Conservation (phyloP, 2,329 filamentous ascomycete genomes). For the Trichoderma aggressivum region DNA sequence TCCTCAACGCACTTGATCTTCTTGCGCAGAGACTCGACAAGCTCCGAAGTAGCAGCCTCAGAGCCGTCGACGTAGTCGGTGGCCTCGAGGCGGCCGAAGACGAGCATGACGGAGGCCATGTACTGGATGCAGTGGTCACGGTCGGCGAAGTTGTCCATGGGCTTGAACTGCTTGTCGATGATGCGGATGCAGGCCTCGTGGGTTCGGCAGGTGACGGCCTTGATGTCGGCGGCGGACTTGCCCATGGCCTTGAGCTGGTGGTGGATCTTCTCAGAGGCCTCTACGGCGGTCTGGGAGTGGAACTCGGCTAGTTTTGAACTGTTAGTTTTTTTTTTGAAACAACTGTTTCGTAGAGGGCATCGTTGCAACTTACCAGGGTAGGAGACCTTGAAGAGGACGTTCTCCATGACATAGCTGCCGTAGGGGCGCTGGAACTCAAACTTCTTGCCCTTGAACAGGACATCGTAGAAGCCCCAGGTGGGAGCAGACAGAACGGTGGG, state of each 20-base stretch:
- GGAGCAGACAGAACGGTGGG: slow-evolving; percentile 91
- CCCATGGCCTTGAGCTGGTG: slow-evolving; percentile 76
- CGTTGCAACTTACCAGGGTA: slow-evolving; percentile 68
- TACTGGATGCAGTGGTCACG: slow-evolving; percentile 99
- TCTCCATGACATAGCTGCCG: slow-evolving; percentile 99
- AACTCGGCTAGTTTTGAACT: slow-evolving; percentile 68
- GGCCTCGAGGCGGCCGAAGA: slow-evolving; percentile 88
- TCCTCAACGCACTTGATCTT: slow-evolving; percentile 97
- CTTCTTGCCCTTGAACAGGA: slow-evolving; percentile 91
- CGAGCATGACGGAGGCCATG: slow-evolving; percentile 96
- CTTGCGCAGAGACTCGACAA: slow-evolving; percentile 87
- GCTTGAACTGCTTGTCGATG: slow-evolving; percentile 99
- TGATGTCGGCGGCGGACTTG: slow-evolving; percentile 92
- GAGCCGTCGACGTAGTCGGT: slow-evolving; percentile 90
- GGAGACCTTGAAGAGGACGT: slow-evolving; percentile 99
- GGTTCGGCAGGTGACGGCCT: slow-evolving; percentile 87
- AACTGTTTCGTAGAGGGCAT: neutral
- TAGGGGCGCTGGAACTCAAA: slow-evolving; percentile 96
- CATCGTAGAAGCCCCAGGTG: slow-evolving; percentile 98
- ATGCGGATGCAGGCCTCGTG: slow-evolving; percentile 98
- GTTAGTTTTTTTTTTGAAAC: neutral
- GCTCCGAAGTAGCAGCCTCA: slow-evolving; percentile 84
- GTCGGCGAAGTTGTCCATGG: slow-evolving; percentile 99
- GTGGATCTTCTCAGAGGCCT: slow-evolving; percentile 87
- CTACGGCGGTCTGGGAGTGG: slow-evolving; percentile 97